Conservation (phyloP, 2,329 filamentous ascomycete species). For the Corinectria fuckeliana region DNA sequence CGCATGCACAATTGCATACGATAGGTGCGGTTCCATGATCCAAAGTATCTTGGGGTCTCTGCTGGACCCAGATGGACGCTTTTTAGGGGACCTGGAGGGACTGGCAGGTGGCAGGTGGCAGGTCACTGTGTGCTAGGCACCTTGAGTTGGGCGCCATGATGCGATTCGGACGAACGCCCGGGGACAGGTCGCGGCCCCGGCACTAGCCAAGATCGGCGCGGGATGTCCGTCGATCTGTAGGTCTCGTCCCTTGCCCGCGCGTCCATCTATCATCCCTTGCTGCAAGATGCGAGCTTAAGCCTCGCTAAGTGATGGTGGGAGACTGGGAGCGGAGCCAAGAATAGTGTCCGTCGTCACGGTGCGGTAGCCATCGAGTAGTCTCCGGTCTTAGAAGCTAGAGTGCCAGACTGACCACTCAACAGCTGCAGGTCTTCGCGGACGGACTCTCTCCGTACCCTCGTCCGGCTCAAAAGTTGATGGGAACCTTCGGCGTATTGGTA, state of each 20-base stretch:
- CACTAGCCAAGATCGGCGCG: constrained; percentile 3
- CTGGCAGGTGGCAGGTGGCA: too few relatives aligned
- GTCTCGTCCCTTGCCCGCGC: constrained; percentile 1
- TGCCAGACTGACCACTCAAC: constrained; percentile 6
- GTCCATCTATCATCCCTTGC: constrained; percentile 7
- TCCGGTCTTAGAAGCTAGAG: too few relatives aligned
- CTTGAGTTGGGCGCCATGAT: too few relatives aligned
- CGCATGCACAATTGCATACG: neutral
- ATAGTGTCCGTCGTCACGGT: constrained; percentile 13
- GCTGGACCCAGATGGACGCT: too few relatives aligned
- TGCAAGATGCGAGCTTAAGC: constrained; percentile 6
- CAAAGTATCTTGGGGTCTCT: neutral
- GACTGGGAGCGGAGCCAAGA: constrained; percentile 12
- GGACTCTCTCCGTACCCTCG: neutral
- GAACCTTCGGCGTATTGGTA: neutral
- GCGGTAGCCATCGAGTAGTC: neutral
- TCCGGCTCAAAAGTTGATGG: neutral
- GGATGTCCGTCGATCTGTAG: constrained; percentile 20
- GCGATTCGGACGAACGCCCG: neutral
- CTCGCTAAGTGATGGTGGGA: constrained; percentile 2
- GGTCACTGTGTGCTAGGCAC: too few relatives aligned
- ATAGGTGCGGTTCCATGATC: neutral
- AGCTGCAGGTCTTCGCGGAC: neutral
- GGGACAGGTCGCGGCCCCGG: constrained; percentile 3
- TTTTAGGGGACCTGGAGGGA: too few relatives aligned